These are phyloP conservation scores for Quercus phellos DNA, from an alignment of 331 rosid genomes.

Conservation along the genomic window DNA sequence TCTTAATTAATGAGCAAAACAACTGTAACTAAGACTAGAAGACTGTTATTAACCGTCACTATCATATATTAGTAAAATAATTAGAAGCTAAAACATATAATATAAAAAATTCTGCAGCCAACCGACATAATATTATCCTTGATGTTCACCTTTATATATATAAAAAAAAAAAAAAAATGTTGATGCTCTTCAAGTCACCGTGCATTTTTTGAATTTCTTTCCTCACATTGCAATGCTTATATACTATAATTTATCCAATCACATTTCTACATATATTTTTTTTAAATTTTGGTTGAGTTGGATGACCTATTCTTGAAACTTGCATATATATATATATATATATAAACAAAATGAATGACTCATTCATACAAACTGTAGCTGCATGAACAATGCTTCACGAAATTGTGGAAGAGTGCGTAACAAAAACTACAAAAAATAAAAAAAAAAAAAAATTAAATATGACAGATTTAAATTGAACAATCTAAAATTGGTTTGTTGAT, in stretches of 20 bases:
- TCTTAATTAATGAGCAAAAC: conserved; percentile 1
- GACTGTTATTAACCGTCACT: conserved; percentile 26
- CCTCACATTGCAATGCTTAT: not conserved
- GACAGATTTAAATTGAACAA: no score
- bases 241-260: not conserved
- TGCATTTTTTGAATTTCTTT: not conserved
- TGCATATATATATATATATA: no score
- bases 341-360: not conserved
- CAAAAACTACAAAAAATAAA: not conserved
- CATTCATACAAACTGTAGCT: not conserved
- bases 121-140: conserved; percentile 53
- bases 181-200: conserved; percentile 12
- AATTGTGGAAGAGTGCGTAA: conserved; percentile 4
- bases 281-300: not conserved
- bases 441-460: no score
- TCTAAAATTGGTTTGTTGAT: no score
- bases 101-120: conserved; percentile 8
- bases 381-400: not conserved
- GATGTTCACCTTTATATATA: not conserved
- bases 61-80: conserved; percentile 18
- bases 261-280: not conserved
- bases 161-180: not conserved
- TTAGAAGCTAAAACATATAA: conserved; percentile 43
- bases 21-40: not conserved
- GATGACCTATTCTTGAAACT: not conserved